Evolutionary conservation across 495 filamentous ascomycete species (phyloP), one percentile per base, ranked within the genome.

Genomic region (Penicillium angulare): DNA sequence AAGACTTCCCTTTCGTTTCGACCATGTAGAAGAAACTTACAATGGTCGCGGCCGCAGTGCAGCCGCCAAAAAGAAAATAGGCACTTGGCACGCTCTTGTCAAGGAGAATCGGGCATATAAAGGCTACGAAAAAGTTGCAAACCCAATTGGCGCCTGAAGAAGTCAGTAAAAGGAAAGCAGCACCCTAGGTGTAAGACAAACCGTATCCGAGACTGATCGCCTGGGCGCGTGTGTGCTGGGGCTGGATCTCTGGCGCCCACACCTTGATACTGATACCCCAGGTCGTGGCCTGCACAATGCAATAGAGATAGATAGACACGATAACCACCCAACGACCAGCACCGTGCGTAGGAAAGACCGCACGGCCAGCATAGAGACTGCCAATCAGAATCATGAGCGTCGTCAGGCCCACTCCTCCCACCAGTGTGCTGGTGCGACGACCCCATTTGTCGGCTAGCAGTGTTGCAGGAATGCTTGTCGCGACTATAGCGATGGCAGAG

Each of bases 51-150:
- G 76, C 49, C 12, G 82, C 45, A 2, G 76, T 63, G 35, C 67
- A 73, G 7, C 70, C 64, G 18, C 79, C 84, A 50, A 82, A 86
- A 7, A 86, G 59, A 43, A 86, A 86, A 56, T 86, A 86, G 0
- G 78, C 76, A 1, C 79, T 82, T 33, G 63, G 85, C 5, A 70
- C 73, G 6, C 74, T 81, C 5, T 72, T 73, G 0, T 77, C 76
- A 12, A 88, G 66, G 13, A 89, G 66, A 7, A 86, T 76, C 0
- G 85, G 86, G 0, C 84, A 84, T 4, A 77, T 74, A 42, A 87
- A 72, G 1, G 84, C 85, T 2, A 87, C 77, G n/a, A 87, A 57
- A 61, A 80, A 87, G 56, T 87, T 87, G 9, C 70, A 54, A 9
- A 70, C 24, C 76, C 78, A 81, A 49, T 82, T 82, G 26, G 68